Percentiles rank a stretch among this genome's conserved stretches.
These are phyloP conservation scores for Trifolium pratense DNA, from an alignment of 306 rosid genomes.

Conservation along the genomic window DNA sequence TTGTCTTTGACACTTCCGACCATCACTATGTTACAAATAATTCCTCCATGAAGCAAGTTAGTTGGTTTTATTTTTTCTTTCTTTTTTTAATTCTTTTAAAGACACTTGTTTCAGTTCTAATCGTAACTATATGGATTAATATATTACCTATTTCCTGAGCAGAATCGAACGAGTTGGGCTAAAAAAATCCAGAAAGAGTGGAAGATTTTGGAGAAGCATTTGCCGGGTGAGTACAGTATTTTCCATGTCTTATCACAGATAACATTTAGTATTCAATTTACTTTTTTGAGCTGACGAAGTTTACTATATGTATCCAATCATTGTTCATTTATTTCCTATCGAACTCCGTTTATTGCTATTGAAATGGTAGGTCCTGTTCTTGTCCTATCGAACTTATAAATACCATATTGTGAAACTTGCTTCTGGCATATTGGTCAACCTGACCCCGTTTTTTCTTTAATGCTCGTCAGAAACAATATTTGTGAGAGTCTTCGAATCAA, in stretches of 20 bases:
- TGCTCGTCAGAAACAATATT: background rate
- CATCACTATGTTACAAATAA: conserved; percentile 50
- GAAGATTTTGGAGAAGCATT: conserved; percentile 77
- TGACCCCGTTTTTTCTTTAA: background rate
- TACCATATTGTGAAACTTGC: background rate
- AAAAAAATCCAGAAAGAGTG: conserved; percentile 79
- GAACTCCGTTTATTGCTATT: too few species aligned
- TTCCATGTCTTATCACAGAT: background rate
- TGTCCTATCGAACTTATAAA: background rate
- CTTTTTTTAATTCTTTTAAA: background rate
- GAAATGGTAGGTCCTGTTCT: background rate
- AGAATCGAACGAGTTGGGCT: conserved; percentile 62
- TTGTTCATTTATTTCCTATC: background rate
- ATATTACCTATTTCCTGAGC: conserved; percentile 41
- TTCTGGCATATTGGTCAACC: background rate
- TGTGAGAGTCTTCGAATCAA: background rate
- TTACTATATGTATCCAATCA: background rate
- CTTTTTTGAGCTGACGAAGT: conserved; percentile 20
- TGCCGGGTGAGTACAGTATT: conserved; percentile 65
- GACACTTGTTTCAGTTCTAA: conserved; percentile 19
- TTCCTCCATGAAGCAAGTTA: conserved; percentile 59
- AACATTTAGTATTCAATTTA: conserved; percentile 3
- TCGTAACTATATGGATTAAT: conserved; percentile 26
- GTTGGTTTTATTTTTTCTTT: background rate
- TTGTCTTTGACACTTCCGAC: conserved; percentile 70